A percentile compares a stretch with the other conserved stretches of the same genome.
Conservation (phyloP, 2,329 filamentous ascomycete species). For the Trichoderma polysporum region DNA sequence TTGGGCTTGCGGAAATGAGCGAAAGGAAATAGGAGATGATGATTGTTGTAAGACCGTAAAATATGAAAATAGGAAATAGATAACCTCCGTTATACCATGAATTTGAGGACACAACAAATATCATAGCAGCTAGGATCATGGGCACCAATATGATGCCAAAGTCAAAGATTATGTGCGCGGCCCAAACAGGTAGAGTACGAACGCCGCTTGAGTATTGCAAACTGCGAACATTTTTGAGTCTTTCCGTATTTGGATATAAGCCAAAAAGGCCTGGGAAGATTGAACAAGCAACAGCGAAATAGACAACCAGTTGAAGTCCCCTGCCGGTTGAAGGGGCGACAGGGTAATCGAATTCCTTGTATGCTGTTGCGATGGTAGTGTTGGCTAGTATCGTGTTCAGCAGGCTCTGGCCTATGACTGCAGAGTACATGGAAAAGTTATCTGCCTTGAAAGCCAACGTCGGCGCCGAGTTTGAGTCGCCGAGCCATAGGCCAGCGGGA, state of each 20-base stretch:
- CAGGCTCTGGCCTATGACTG: constrained; percentile 61
- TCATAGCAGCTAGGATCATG: constrained; percentile 64
- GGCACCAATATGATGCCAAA: constrained; percentile 62
- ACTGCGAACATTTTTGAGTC: constrained; percentile 70
- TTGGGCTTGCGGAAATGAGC: constrained; percentile 61
- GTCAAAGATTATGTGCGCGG: constrained; percentile 76
- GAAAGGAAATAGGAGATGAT: constrained; percentile 67
- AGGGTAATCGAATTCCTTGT: constrained; percentile 69
- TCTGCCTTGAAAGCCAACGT: constrained; percentile 69
- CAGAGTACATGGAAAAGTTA: constrained; percentile 46
- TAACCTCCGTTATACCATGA: constrained; percentile 63
- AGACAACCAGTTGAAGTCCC: constrained; percentile 71
- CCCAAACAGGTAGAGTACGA: constrained; percentile 72
- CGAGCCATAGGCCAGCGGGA: constrained; percentile 76
- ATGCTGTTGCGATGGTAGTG: constrained; percentile 65
- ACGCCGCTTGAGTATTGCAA: constrained; percentile 88
- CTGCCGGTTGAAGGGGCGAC: constrained; percentile 66
- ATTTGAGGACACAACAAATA: constrained; percentile 60
- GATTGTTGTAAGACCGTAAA: constrained; percentile 74
- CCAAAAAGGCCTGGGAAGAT: constrained; percentile 80
- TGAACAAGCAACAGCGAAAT: constrained; percentile 73
- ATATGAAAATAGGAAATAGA: constrained; percentile 70
- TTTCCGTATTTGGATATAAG: constrained; percentile 77
- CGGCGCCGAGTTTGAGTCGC: constrained; percentile 54
- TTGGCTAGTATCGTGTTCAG: constrained; percentile 62